Conservation (phyloP, 768 basidiomycete species). For the Leucosporidium yakuticum region DNA sequence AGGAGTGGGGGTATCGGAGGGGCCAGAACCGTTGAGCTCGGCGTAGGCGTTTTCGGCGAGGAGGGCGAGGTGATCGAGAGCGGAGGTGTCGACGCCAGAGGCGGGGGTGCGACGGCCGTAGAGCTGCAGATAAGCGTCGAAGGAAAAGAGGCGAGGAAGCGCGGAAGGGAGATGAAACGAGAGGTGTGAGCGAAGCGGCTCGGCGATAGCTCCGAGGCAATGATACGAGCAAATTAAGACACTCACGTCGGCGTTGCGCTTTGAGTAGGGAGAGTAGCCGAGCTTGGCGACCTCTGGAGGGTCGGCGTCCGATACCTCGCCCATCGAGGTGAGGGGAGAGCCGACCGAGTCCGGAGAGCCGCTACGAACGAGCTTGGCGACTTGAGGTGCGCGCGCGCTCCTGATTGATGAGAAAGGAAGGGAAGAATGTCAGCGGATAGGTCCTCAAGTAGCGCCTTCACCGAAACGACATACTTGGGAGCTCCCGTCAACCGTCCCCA, state of each 20-base stretch:
- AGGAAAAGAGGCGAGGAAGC: too few species aligned
- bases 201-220: too few species aligned
- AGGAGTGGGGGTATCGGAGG: not conserved
- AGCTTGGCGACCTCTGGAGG: conserved; percentile 11
- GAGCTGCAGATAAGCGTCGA: not conserved
- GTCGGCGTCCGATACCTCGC: conserved; percentile 8
- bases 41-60: conserved; percentile 9
- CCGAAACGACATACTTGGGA: not conserved
- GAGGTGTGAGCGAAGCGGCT: too few species aligned
- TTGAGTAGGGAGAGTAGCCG: conserved; percentile 10
- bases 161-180: not conserved
- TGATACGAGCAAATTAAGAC: not conserved
- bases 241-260: not conserved
- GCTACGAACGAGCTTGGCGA: not conserved
- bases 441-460: not conserved
- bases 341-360: conserved; percentile 1
- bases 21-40: conserved; percentile 25
- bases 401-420: not conserved
- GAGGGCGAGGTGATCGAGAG: conserved; percentile 4
- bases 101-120: too few species aligned
- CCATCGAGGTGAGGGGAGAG: conserved; percentile 4
- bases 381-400: not conserved
- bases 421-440: not conserved
- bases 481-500: conserved; percentile 60
- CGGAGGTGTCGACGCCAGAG: not conserved